These are phyloP conservation scores for Penicillium sp. DNA, from an alignment of 2,329 filamentous ascomycete species.

Conservation along the genomic window DNA sequence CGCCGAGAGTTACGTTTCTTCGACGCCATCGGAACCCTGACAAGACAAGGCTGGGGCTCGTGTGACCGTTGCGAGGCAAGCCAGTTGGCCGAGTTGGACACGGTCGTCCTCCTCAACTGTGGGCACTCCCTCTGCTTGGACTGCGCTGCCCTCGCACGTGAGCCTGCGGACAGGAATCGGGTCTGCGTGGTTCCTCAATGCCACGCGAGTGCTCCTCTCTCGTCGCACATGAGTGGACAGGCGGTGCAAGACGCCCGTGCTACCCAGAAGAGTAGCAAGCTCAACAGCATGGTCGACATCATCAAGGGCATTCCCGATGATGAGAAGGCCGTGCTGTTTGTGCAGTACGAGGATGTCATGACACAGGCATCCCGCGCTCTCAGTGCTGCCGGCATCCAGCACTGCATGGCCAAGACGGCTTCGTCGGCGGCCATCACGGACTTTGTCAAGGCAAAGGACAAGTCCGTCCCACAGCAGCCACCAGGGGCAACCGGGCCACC, in stretches of 20 bases:
- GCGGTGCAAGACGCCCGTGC: background rate
- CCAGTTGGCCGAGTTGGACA: constrained; percentile 15
- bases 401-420: constrained; percentile 31
- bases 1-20: constrained; percentile 22
- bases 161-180: background rate
- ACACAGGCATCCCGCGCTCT: constrained; percentile 29
- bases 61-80: constrained; percentile 33
- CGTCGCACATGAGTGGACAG: constrained; percentile 34
- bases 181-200: constrained; percentile 25
- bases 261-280: constrained; percentile 42
- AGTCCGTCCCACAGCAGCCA: constrained; percentile 2
- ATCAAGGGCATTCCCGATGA: constrained; percentile 35
- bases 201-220: constrained; percentile 30
- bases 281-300: constrained; percentile 43
- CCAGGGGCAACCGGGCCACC: background rate
- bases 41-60: constrained; percentile 8
- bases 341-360: constrained; percentile 47
- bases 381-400: constrained; percentile 22
- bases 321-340: constrained; percentile 53
- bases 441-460: constrained; percentile 5
- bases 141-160: background rate
- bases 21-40: constrained; percentile 15
- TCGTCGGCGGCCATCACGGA: background rate
- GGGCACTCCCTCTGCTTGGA: constrained; percentile 47
- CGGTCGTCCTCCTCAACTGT: constrained; percentile 44